Base-by-base conservation (phyloP, 257 asterid species). In the Scutellaria minor region DNA sequence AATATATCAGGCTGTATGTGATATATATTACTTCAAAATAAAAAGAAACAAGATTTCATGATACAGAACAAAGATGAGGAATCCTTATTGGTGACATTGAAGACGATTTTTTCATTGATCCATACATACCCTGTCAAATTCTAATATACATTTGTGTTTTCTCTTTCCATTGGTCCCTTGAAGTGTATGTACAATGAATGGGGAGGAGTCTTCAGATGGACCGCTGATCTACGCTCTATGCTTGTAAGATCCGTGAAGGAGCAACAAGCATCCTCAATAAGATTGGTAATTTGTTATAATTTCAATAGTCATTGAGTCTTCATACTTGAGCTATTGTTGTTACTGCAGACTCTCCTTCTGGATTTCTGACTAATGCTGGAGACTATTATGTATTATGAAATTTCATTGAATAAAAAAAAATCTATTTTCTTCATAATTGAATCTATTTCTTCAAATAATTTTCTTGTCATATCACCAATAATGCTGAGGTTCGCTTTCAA, bases 141-240 rank as follows among this genome's bases (percentile, higher is more conserved):
- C 47, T 50, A 14, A 5, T 50, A 14, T 62, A 31, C 37, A 31
- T 66, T 41, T 53, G n/a, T 41, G 11, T 42, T 52, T 52, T 50
- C 9, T 56, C 5, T 45, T 66, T 44, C 15, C 73, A 3, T 62
- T 70, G 52, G 40, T 44, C 44, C 51, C 76, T 39, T 82, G 82
- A 46, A 94, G 99, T 89, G 88, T 77, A 87, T 94, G 78, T 88
- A 88, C 85, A 87, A 89, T 68, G 97, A 94, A 66, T 87, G 96
- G 97, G 82, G 85, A 74, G 96, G 95, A 8, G 64, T 87, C 77
- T 80, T 88, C 71, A 85, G 93, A 80, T 91, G 89, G 99, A 79
- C 92, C 22, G 68, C 87, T 66, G 95, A 91, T 71, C 77, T 94
- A 31, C 88, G 92, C 70, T 81, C 95, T 46, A 54, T 84, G 59